Conservation (phyloP, 805 yeast genomes). For the Cyberlindnera euphorbiiphila region DNA sequence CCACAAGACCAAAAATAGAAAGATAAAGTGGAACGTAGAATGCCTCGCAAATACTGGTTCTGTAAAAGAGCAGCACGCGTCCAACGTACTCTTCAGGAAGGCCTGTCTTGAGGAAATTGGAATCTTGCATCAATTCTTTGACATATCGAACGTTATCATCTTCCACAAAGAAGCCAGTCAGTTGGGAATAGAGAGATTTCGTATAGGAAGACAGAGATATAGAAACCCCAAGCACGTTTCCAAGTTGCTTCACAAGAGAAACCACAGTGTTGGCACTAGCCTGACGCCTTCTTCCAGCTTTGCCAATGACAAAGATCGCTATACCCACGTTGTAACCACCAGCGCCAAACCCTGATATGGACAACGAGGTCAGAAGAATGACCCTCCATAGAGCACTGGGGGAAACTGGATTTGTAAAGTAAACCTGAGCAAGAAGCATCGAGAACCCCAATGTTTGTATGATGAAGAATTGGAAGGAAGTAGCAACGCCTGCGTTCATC, state of each 20-base stretch:
- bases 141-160: slow-evolving; percentile 5
- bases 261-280: slow-evolving; percentile 44
- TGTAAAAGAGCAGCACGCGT: slow-evolving; percentile 17
- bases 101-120: slow-evolving; percentile 15
- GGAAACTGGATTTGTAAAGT: slow-evolving; percentile 14
- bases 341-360: slow-evolving; percentile 35
- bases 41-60: slow-evolving; percentile 11
- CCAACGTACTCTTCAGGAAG: slow-evolving; percentile 13
- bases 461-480: slow-evolving; percentile 16
- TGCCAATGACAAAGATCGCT: slow-evolving; percentile 37
- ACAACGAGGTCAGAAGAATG: slow-evolving; percentile 27
- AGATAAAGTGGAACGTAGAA: slow-evolving; percentile 19
- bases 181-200: slow-evolving; percentile 26
- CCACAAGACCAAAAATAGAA: slow-evolving; percentile 11
- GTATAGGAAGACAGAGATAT: slow-evolving; percentile 34
- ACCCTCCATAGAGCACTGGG: slow-evolving; percentile 20
- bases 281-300: slow-evolving; percentile 38
- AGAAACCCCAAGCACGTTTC: slow-evolving; percentile 42
- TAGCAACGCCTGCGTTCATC: slow-evolving; percentile 20
- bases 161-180: slow-evolving; percentile 26
- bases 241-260: slow-evolving; percentile 40
- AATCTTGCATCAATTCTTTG: slow-evolving; percentile 16
- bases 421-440: slow-evolving; percentile 9
- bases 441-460: slow-evolving; percentile 22
- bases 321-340: slow-evolving; percentile 40